phyloP scores from a whole-genome alignment of 768 basidiomycete genomes.

The Lepiota brunneoincarnata region DNA sequence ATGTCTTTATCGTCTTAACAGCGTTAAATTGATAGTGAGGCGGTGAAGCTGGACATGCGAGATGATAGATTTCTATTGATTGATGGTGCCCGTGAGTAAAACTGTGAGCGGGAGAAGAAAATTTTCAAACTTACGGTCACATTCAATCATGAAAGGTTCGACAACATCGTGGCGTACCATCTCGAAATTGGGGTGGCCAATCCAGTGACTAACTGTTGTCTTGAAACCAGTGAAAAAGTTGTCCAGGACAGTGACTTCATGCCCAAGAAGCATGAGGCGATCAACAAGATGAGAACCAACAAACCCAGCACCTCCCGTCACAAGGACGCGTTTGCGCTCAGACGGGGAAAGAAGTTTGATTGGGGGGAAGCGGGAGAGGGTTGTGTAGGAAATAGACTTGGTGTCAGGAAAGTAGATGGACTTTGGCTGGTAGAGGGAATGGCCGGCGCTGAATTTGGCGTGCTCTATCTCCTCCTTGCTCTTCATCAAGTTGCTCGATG shows the following conservation, averaged over 20 bases:
- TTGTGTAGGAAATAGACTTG: constrained; percentile 87
- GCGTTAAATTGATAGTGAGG: constrained; percentile 98
- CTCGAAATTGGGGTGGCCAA: constrained; percentile 99
- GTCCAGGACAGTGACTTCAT: constrained; percentile 95
- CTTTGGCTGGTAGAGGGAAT: constrained; percentile 68
- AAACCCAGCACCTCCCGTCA: constrained; percentile 99
- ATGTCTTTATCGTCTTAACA: constrained; percentile 97
- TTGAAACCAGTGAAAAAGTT: constrained; percentile 99
- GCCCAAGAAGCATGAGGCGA: constrained; percentile 95
- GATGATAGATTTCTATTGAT: constrained; percentile 87
- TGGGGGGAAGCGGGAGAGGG: constrained; percentile 88
- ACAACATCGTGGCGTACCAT: constrained; percentile 97
- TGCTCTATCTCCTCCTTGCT: constrained; percentile 43
- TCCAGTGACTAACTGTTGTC: constrained; percentile 94
- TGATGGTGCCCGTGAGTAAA: constrained; percentile 11
- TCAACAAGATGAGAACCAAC: constrained; percentile 98
- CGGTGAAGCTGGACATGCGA: constrained; percentile 96
- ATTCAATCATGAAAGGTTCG: constrained; percentile 98
- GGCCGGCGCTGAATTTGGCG: constrained; percentile 50
- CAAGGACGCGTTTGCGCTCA: constrained; percentile 82
- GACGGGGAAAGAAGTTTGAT: constrained; percentile 82
- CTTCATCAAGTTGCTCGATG: constrained; percentile 33
- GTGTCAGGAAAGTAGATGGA: constrained; percentile 82
- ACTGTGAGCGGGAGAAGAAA: not conserved
- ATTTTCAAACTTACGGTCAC: constrained; percentile 71